phyloP scores from a whole-genome alignment of 805 yeast species.

The Cyberlindnera galapagoensis region DNA sequence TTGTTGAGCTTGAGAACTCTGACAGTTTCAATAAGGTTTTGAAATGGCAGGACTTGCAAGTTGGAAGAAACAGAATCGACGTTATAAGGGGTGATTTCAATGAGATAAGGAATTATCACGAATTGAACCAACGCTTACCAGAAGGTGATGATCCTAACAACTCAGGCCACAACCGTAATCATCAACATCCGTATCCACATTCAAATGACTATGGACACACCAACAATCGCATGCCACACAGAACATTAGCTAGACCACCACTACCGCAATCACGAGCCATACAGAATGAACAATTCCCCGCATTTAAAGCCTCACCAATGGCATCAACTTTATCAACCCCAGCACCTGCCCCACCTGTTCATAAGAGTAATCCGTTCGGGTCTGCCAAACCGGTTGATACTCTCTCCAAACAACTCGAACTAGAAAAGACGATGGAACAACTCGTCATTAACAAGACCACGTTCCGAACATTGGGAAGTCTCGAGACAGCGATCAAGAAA shows the following conservation, averaged over 20 bases:
- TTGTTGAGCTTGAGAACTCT: conserved; percentile 49
- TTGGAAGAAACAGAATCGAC: conserved; percentile 27
- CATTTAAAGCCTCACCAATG: no score
- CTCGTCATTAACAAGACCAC: conserved; percentile 41
- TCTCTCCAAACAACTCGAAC: conserved; percentile 53
- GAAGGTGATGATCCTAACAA: conserved; percentile 21
- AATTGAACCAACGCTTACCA: conserved; percentile 15
- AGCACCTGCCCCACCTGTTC: conserved; percentile 21
- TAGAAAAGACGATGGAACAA: conserved; percentile 42
- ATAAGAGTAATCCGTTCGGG: conserved; percentile 69
- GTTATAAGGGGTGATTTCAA: conserved; percentile 20
- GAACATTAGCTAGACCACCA: conserved; percentile 1
- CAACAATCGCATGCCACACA: not conserved
- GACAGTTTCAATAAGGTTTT: conserved; percentile 50
- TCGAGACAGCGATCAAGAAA: conserved; percentile 2
- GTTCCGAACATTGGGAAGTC: conserved; percentile 20
- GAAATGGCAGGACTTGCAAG: conserved; percentile 56
- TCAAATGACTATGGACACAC: no score
- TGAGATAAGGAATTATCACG: conserved; percentile 19
- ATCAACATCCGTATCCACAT: no score
- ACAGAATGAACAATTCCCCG: no score
- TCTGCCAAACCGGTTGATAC: conserved; percentile 83
- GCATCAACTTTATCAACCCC: no score
- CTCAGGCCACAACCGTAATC: no score
- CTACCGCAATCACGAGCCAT: no score